Conservation (phyloP, 2,329 filamentous ascomycete genomes). For the Verticillium isaacii region DNA sequence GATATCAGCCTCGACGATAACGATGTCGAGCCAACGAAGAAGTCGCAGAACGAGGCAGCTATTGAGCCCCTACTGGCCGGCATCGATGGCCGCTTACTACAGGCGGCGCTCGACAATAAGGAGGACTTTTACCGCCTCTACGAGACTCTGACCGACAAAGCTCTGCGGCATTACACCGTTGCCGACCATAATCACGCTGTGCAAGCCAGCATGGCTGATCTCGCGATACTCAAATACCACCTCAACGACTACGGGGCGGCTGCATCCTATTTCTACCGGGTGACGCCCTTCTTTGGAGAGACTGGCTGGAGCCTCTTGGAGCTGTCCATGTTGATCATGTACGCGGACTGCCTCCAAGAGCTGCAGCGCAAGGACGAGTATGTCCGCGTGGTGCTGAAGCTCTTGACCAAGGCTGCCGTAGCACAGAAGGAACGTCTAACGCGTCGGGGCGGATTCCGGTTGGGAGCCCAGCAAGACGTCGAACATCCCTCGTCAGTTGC, state of each 20-base stretch:
- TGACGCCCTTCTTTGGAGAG: slow-evolving; percentile 74
- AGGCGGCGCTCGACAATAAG: slow-evolving; percentile 54
- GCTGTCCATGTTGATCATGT: slow-evolving; percentile 78
- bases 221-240: slow-evolving; percentile 79
- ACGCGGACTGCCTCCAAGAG: slow-evolving; percentile 74
- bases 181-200: slow-evolving; percentile 75
- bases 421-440: slow-evolving; percentile 45
- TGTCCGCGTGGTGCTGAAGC: slow-evolving; percentile 66
- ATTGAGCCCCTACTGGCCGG: slow-evolving; percentile 24
- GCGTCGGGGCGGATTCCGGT: slow-evolving; percentile 23
- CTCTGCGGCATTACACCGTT: slow-evolving; percentile 76
- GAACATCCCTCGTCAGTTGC: slow-evolving; percentile 26
- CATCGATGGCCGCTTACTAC: slow-evolving; percentile 52
- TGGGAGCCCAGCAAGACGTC: slow-evolving; percentile 10
- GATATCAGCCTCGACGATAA: slow-evolving; percentile 51
- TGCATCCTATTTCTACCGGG: slow-evolving; percentile 70
- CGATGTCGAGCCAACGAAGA: slow-evolving; percentile 20
- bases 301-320: slow-evolving; percentile 77
- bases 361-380: slow-evolving; percentile 75
- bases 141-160: slow-evolving; percentile 76
- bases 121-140: slow-evolving; percentile 64
- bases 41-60: slow-evolving; percentile 3
- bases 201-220: slow-evolving; percentile 73
- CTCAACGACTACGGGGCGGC: slow-evolving; percentile 70
- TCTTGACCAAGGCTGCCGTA: slow-evolving; percentile 63